phyloP scores from a whole-genome alignment of 2,329 filamentous ascomycete genomes.

The Pestalotiopsis sp. region DNA sequence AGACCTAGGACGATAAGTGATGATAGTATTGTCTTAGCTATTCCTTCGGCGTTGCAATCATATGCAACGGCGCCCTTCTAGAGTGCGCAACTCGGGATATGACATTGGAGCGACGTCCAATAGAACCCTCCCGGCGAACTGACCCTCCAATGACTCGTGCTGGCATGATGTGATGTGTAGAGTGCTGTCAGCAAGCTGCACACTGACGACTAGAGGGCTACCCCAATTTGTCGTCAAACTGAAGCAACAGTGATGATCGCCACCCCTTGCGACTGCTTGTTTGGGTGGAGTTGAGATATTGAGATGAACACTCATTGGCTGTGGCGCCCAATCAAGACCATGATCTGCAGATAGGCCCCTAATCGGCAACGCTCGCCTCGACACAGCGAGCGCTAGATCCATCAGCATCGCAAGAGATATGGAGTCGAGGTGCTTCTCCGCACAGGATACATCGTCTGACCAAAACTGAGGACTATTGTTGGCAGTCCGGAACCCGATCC shows the following conservation, averaged over 20 bases:
- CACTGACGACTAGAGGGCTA: background rate
- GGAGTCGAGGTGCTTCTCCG: conserved; percentile 1
- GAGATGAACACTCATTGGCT: background rate
- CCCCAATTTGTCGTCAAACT: background rate
- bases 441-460: conserved; percentile 21
- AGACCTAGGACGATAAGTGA: background rate
- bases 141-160: background rate
- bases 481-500: conserved; percentile 14
- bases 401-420: conserved; percentile 6
- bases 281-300: background rate
- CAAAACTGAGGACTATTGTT: conserved; percentile 20
- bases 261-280: background rate
- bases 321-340: background rate
- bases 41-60: background rate
- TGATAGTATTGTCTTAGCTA: background rate
- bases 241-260: background rate
- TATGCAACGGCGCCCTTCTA: background rate
- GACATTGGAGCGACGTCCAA: background rate
- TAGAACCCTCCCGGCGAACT: background rate
- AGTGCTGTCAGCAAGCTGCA: background rate
- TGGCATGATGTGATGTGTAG: background rate
- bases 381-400: background rate
- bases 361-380: background rate
- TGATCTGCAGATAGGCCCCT: background rate
- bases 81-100: background rate